Percentiles rank a stretch among this genome's conserved stretches.
Evolutionary conservation across 148 eudicot species (phyloP).

Genomic region (Chenopodium quinoa): DNA sequence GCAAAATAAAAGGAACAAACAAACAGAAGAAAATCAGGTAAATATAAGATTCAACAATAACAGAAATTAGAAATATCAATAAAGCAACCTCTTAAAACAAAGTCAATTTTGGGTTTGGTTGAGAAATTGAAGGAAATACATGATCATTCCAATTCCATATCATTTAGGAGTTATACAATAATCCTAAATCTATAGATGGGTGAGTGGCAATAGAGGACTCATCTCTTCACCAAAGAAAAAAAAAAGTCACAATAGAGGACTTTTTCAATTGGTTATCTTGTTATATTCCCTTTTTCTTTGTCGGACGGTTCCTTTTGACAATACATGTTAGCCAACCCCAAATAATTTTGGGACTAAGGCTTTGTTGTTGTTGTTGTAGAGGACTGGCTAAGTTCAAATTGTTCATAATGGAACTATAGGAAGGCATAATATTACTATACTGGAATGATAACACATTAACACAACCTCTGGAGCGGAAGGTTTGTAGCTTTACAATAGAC

Average conservation of each 20-base stretch:
- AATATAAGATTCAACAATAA: neutral
- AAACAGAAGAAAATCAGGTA: constrained; percentile 4
- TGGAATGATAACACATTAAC: neutral
- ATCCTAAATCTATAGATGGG: neutral
- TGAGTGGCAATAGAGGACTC: neutral
- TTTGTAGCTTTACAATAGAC: no score
- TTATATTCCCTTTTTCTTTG: no score
- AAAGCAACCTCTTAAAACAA: neutral
- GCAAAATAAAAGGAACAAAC: constrained; percentile 21
- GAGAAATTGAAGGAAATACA: neutral
- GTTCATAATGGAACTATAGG: neutral
- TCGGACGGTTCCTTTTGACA: no score
- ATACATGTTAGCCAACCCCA: no score
- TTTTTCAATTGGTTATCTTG: no score
- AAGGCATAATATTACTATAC: neutral
- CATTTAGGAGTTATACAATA: no score
- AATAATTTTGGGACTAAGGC: no score
- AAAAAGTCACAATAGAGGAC: no score
- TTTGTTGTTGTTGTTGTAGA: no score
- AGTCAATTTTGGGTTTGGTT: neutral
- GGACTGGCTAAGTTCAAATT: neutral
- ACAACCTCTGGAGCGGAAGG: neutral
- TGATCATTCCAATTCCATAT: neutral
- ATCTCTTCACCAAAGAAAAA: neutral
- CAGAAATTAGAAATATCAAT: neutral